Evolutionary conservation across 495 filamentous ascomycete genomes (phyloP).

Genomic region (Hypoxylon fragiforme): DNA sequence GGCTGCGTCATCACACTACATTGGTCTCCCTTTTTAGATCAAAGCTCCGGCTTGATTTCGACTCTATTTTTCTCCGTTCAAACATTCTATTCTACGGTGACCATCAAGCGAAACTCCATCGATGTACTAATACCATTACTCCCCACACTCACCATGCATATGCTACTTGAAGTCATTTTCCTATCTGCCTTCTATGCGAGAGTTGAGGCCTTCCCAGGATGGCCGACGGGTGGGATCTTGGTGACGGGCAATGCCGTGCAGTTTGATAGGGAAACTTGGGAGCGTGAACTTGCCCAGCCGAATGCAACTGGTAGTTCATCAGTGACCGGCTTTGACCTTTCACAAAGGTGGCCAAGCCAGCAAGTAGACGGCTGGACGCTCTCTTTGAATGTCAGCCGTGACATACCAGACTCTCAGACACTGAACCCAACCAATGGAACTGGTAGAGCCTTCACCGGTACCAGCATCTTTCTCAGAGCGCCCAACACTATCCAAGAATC

Average conservation of each 20-base stretch:
- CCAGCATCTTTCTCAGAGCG: conserved; percentile 32
- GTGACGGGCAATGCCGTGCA: conserved; percentile 27
- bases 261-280: conserved; percentile 28
- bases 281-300: conserved; percentile 27
- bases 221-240: conserved; percentile 28
- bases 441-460: conserved; percentile 30
- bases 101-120: neutral
- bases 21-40: neutral
- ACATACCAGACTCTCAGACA: conserved; percentile 29
- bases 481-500: conserved; percentile 18
- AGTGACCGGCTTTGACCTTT: conserved; percentile 26
- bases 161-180: neutral
- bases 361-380: conserved; percentile 30
- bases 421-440: conserved; percentile 25
- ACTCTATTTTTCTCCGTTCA: neutral
- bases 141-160: conserved; percentile 16
- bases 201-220: conserved; percentile 18
- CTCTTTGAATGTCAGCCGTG: conserved; percentile 28
- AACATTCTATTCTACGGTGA: neutral
- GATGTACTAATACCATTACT: neutral
- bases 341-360: conserved; percentile 25
- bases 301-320: conserved; percentile 25
- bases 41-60: neutral
- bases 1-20: conserved; percentile 19
- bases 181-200: neutral